These are phyloP conservation scores for Helichrysum umbraculigerum DNA, from an alignment of 129 eudicot species.

Conservation along the genomic window DNA sequence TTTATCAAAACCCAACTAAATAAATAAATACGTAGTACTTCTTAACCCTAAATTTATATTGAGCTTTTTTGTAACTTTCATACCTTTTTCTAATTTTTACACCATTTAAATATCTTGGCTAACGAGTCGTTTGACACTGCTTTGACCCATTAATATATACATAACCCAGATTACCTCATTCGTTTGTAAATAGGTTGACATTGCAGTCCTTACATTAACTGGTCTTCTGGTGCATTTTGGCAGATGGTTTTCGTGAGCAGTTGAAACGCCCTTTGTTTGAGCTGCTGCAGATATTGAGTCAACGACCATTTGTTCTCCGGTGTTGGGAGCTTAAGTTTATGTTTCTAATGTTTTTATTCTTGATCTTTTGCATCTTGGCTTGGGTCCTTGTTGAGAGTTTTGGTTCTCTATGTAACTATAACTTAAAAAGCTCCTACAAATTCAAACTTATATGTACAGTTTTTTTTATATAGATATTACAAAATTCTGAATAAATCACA, in stretches of 20 bases:
- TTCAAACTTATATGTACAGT: constrained; percentile 30
- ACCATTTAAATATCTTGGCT: no score
- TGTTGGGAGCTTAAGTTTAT: constrained; percentile 20
- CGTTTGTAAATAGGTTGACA: no score
- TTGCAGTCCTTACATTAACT: neutral
- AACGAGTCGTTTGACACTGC: no score
- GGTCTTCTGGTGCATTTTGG: neutral
- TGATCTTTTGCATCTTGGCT: constrained; percentile 25
- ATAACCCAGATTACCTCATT: no score
- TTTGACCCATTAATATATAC: no score
- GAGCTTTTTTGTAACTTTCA: no score
- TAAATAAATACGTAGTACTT: no score
- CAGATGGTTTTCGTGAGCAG: constrained; percentile 10
- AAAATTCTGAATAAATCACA: neutral
- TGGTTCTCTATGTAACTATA: constrained; percentile 1
- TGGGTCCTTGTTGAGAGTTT: constrained; percentile 21
- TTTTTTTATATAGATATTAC: neutral
- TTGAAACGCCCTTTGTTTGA: neutral
- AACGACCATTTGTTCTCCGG: constrained; percentile 9
- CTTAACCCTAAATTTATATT: no score
- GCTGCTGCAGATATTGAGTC: constrained; percentile 9
- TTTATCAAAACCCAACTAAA: no score
- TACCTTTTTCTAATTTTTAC: no score
- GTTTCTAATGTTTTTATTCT: constrained; percentile 16
- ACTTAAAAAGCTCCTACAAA: constrained; percentile 21